Evolutionary conservation across 139 green algal genomes (phyloP), one percentile per base, ranked within the genome.

Genomic region (Pleodorina starrii): DNA sequence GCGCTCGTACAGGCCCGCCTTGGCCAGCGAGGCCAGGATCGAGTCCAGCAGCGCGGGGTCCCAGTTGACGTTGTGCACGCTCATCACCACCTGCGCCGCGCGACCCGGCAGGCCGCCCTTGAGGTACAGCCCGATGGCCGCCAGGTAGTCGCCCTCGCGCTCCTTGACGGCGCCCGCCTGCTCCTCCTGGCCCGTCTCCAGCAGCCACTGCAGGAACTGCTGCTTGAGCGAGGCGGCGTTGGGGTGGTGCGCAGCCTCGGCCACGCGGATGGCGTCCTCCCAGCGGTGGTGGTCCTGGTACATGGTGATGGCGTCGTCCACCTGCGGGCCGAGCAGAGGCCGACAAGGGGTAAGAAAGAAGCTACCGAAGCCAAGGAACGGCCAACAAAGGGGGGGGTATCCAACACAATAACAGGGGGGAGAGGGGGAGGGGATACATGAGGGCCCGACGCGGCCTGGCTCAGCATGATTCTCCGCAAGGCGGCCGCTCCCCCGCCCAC

Each of bases 51-150:
- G 89, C 2, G 91, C 86, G 1, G 88, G 77, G 66, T 97, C 94
- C 50, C 93, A 94, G 59, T 68, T 87, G 23, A 86, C 48, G 40
- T 87, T 75, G 36, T 85, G 85, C 19, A 84, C n/a, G 19, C 60
- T 42, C 88, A 94, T 90, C 5, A 93, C 90, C 35, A 93, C 93
- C 90, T 96, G 90, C 27, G 95, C 94, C 21, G 96, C 96, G 19
- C 93, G 90, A 23, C 91, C 95, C 21, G 96, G 95, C 44, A 96
- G 82, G 21, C 96, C 95, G 1, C 95, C 95, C 63, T 96, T 96
- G 57, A 98, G 91, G 90, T 97, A 97, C 29, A 97, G 90, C 19
- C 85, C 89, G 83, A 98, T 97, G 76, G 96, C 96, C 2, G 90
- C 91, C 57, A 96, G 59, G 90, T 93, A 86, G 87, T 98, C 95